phyloP scores from a whole-genome alignment of 768 basidiomycete species.

The Postia placenta region DNA sequence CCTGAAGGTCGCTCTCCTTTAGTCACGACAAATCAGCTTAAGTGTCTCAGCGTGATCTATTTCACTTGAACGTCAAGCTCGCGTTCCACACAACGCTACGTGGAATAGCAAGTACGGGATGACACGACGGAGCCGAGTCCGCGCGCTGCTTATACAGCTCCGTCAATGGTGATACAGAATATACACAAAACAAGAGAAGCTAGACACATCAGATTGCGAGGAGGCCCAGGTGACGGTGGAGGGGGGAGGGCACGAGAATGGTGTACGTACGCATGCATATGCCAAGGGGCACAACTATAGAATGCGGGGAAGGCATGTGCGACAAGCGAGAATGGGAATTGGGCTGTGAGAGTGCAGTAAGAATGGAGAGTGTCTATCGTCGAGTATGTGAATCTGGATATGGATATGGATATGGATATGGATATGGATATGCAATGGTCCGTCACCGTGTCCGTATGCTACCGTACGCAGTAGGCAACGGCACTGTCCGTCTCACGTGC shows the following conservation, averaged over 20 bases:
- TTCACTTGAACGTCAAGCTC: too few relatives aligned
- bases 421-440: background rate
- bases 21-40: too few relatives aligned
- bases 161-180: background rate
- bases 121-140: background rate
- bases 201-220: too few relatives aligned
- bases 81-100: too few relatives aligned
- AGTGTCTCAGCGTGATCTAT: too few relatives aligned
- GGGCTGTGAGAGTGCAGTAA: background rate
- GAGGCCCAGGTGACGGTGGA: too few relatives aligned
- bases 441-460: background rate
- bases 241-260: too few relatives aligned
- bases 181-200: too few relatives aligned
- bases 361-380: background rate
- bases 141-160: background rate
- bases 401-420: background rate
- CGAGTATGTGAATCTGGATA: background rate
- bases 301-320: background rate
- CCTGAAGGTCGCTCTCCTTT: too few relatives aligned
- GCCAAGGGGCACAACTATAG: background rate
- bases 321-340: background rate
- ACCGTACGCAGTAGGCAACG: background rate
- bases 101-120: too few relatives aligned
- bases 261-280: background rate
- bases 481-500: background rate